Conservation (phyloP, 345 rosid species). For the Populus alba region DNA sequence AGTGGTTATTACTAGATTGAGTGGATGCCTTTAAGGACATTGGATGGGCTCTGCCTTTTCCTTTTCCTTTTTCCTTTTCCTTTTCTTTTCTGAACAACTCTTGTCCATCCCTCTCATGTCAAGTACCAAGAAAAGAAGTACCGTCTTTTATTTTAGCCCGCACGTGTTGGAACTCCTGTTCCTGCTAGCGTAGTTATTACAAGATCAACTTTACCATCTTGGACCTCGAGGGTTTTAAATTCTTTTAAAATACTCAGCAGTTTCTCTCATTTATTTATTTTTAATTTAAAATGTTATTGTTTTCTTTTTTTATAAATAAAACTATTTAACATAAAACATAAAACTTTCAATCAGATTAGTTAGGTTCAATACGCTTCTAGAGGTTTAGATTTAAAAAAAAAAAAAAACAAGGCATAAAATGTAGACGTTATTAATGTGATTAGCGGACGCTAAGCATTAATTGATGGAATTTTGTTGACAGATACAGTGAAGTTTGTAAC, state of each 20-base stretch:
- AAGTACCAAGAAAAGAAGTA: background rate
- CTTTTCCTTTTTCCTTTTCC: background rate
- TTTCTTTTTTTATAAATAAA: no score
- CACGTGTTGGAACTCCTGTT: slow-evolving; percentile 2
- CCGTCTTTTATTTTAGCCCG: background rate
- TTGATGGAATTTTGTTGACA: slow-evolving; percentile 10
- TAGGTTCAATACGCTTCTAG: no score
- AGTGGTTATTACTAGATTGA: slow-evolving; percentile 4
- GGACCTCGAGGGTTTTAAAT: no score
- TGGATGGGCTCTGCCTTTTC: background rate
- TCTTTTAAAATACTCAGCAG: no score
- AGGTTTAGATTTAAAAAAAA: no score
- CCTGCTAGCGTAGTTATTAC: background rate
- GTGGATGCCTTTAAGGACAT: background rate
- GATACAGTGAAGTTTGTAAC: slow-evolving; percentile 64
- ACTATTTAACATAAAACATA: no score
- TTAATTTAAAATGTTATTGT: no score
- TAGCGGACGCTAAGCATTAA: background rate
- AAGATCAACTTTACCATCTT: no score
- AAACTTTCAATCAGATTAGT: no score
- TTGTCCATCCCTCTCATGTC: background rate
- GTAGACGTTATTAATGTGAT: background rate
- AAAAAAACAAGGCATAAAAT: no score
- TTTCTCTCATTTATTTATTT: no score
- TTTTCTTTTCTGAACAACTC: background rate